phyloP scores from a whole-genome alignment of 768 basidiomycete genomes.

The Trametes cinnabarina region DNA sequence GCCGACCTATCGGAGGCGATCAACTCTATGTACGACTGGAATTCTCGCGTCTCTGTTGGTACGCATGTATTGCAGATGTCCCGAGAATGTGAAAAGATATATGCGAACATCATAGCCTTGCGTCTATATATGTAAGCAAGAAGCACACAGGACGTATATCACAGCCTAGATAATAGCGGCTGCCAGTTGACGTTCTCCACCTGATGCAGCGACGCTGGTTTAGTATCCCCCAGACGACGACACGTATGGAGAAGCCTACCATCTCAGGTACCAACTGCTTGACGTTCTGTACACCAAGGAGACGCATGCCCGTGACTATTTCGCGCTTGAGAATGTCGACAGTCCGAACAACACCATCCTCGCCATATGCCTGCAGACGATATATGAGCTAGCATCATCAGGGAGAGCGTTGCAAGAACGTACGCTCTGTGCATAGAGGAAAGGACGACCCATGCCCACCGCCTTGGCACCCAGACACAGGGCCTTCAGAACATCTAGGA shows the following conservation, averaged over 20 bases:
- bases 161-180: slow-evolving; percentile 32
- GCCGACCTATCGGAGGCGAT: slow-evolving; percentile 10
- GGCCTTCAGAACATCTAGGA: slow-evolving; percentile 79
- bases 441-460: slow-evolving; percentile 82
- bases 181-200: slow-evolving; percentile 64
- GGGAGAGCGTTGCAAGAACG: no score
- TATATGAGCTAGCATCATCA: no score
- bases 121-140: not conserved
- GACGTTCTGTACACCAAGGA: slow-evolving; percentile 67
- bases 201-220: slow-evolving; percentile 14
- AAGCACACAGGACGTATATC: slow-evolving; percentile 8
- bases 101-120: not conserved
- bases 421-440: slow-evolving; percentile 85
- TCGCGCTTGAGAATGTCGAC: slow-evolving; percentile 72
- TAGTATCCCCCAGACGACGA: no score
- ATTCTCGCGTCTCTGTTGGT: slow-evolving; percentile 5
- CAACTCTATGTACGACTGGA: slow-evolving; percentile 11
- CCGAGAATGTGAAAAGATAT: no score
- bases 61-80: slow-evolving; percentile 5
- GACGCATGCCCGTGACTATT: slow-evolving; percentile 72
- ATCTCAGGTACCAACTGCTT: slow-evolving; percentile 71
- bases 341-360: slow-evolving; percentile 63
- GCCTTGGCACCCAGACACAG: slow-evolving; percentile 85
- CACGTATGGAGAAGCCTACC: slow-evolving; percentile 53
- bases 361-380: slow-evolving; percentile 67